A percentile compares a stretch with the other conserved stretches of the same genome.
phyloP scores from a whole-genome alignment of 768 basidiomycete genomes.

The Cantharellus cinnabarinus region DNA sequence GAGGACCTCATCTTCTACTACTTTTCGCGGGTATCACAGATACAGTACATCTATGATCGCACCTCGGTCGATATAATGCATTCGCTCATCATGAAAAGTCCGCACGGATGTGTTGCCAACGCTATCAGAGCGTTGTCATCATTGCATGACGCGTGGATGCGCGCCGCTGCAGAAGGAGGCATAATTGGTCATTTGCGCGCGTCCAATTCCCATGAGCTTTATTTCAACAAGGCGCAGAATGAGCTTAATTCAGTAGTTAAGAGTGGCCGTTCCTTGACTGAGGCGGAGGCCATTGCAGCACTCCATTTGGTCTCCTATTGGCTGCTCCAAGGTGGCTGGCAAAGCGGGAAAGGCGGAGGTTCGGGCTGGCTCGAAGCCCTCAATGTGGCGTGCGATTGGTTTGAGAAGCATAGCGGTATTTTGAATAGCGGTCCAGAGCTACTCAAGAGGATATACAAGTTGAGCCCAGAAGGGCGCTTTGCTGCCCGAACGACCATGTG shows the following conservation, averaged over 20 bases:
- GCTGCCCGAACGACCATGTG: neutral
- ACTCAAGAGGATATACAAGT: neutral
- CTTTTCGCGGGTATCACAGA: conserved; percentile 8
- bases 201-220: conserved; percentile 41
- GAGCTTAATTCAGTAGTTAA: conserved; percentile 32
- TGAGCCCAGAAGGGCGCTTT: neutral
- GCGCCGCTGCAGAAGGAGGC: conserved; percentile 39
- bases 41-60: conserved; percentile 9
- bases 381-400: conserved; percentile 55
- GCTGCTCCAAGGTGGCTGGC: conserved; percentile 31
- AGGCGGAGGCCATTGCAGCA: conserved; percentile 58
- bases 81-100: conserved; percentile 43
- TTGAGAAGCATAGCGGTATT: neutral
- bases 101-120: conserved; percentile 43
- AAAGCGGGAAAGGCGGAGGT: neutral
- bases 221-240: conserved; percentile 32
- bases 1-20: conserved; percentile 8
- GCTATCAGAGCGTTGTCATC: conserved; percentile 59
- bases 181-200: conserved; percentile 27
- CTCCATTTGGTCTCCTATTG: conserved; percentile 58
- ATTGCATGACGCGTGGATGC: conserved; percentile 43
- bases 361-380: conserved; percentile 42
- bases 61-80: conserved; percentile 8
- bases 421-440: neutral
- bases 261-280: conserved; percentile 34